These are phyloP conservation scores for Lepidium aucheri DNA, from an alignment of 345 rosid species.

Conservation along the genomic window DNA sequence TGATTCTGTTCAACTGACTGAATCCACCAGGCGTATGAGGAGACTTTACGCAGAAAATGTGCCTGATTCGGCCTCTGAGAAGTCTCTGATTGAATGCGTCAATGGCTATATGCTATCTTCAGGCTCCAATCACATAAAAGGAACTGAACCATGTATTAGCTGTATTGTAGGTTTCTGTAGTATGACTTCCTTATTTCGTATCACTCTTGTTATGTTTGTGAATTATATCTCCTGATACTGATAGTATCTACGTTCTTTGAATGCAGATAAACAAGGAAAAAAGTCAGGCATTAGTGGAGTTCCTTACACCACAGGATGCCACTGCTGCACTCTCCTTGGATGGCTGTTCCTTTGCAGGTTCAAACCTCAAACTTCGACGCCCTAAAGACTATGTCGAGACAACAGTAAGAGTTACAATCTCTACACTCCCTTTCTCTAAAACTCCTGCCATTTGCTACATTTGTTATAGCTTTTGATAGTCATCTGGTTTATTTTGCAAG, in stretches of 20 bases:
- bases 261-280: slow-evolving; percentile 77
- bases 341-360: slow-evolving; percentile 56
- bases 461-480: background rate
- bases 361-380: slow-evolving; percentile 65
- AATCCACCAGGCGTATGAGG: slow-evolving; percentile 80
- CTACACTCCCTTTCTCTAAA: slow-evolving; percentile 4
- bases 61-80: slow-evolving; percentile 75
- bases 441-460: slow-evolving; percentile 10
- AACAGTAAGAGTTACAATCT: slow-evolving; percentile 56
- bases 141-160: slow-evolving; percentile 82
- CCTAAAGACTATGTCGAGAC: slow-evolving; percentile 78
- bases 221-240: slow-evolving; percentile 1
- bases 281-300: slow-evolving; percentile 80
- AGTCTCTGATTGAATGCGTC: slow-evolving; percentile 56
- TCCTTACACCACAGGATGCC: slow-evolving; percentile 94
- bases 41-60: slow-evolving; percentile 82
- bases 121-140: slow-evolving; percentile 49
- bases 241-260: slow-evolving; percentile 8
- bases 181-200: slow-evolving; percentile 3
- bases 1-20: slow-evolving; percentile 77
- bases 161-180: slow-evolving; percentile 62
- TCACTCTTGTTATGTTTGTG: slow-evolving; percentile 16
- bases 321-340: slow-evolving; percentile 81
- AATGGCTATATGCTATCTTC: slow-evolving; percentile 64
- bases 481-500: slow-evolving; percentile 3